Evolutionary conservation across 2,329 filamentous ascomycete species (phyloP), one percentile per base, ranked within the genome.

Genomic region (Penicillium sp.): DNA sequence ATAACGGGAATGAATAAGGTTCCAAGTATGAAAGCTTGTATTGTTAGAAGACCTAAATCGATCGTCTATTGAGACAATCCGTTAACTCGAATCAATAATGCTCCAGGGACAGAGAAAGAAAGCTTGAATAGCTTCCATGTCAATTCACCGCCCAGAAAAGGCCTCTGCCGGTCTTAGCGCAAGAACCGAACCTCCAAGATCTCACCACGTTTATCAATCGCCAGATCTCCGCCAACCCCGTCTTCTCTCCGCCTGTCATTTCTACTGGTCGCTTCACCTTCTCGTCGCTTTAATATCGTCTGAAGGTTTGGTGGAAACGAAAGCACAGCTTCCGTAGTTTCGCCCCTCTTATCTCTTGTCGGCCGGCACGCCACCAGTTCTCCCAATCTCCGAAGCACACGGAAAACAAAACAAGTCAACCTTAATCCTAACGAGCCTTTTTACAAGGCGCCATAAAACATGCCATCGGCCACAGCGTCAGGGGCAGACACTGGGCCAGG

Each of bases 381-480:
- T 23, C 17, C 31, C 35, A 8, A 44, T 41, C 23, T 46, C 47
- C 17, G 47, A 58, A n/a, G 13, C 17, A 8, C 17, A 23, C 23
- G n/a, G 23, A 23, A 35, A 51, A 23, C 17, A 17, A 35, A 26
- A 26, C 13, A 13, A 31, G 19, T n/a, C 15, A 3, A 17, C 21
- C 7, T 41, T 17, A 17, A 17, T 15, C 7, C 26, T 17, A 17
- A 13, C 3, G n/a, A 23, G 17, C 48, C 35, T 58, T 46, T 26
- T 13, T 13, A 23, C 29, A 21, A n/a, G 26, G 35, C 11, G 15
- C 35, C 35, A 15, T 29, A 17, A 29, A 53, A 59, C 59, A 80
- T 79, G 78, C 71, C 78, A 58, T 78, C 81, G 60, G 79, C 81
- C 63, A 78, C 76, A 56, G 76, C 81, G 48, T 82, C 81, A 61